Conservation (phyloP, 2,329 filamentous ascomycete genomes). For the Apiospora rasikravindrae region DNA sequence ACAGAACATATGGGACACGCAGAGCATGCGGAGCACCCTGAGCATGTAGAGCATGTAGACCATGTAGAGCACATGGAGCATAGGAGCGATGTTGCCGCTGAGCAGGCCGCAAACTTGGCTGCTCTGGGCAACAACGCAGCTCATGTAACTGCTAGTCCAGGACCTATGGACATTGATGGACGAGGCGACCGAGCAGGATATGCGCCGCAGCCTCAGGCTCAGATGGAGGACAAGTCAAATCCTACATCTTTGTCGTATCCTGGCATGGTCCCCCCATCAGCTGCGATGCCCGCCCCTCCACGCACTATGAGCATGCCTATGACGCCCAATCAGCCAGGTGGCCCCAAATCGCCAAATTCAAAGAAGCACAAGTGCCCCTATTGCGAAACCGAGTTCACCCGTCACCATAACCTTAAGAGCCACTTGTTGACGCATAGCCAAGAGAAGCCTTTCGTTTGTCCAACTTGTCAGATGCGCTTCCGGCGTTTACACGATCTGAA, state of each 20-base stretch:
- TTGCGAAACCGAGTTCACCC: conserved; percentile 94
- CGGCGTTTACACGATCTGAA: conserved; percentile 93
- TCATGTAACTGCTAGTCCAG: conserved; percentile 55
- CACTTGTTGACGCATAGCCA: conserved; percentile 97
- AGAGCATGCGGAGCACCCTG: conserved; percentile 32
- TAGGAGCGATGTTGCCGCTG: conserved; percentile 50
- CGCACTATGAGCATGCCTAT: conserved; percentile 65
- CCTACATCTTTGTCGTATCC: conserved; percentile 59
- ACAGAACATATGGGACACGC: conserved; percentile 33
- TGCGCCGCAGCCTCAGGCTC: conserved; percentile 48
- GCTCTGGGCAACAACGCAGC: conserved; percentile 47
- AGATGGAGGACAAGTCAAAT: conserved; percentile 57
- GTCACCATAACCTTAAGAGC: conserved; percentile 96
- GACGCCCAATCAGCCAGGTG: conserved; percentile 50
- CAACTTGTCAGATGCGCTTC: conserved; percentile 92
- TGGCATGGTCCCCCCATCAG: conserved; percentile 49
- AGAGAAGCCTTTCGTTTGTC: conserved; percentile 95
- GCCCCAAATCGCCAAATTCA: conserved; percentile 70
- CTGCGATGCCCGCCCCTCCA: conserved; percentile 48
- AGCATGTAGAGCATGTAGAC: conserved; percentile 33
- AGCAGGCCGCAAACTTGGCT: conserved; percentile 45
- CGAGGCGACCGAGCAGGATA: conserved; percentile 44
- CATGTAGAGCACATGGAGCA: conserved; percentile 34
- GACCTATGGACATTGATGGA: conserved; percentile 59
- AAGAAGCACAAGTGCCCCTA: conserved; percentile 98